These are phyloP conservation scores for Lepidium didymum DNA, from an alignment of 345 rosid species.

Conservation along the genomic window DNA sequence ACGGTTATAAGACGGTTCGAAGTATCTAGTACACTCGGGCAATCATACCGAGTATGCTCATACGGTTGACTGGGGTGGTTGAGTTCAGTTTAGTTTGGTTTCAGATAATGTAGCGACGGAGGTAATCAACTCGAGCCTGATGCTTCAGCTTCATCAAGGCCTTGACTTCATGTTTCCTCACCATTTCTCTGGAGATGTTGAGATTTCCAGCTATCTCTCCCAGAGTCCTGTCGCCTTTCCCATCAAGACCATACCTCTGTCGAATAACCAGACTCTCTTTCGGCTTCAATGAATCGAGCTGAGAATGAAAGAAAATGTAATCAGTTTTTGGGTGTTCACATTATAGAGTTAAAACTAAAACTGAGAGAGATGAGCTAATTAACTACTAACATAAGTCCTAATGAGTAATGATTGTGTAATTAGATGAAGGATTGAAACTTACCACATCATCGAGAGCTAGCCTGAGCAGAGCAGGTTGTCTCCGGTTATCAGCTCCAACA, in stretches of 20 bases:
- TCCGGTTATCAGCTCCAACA: constrained; percentile 54
- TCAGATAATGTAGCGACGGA: constrained; percentile 64
- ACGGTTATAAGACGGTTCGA: not conserved
- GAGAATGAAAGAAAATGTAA: constrained; percentile 2
- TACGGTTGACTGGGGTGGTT: not conserved
- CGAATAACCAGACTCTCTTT: constrained; percentile 93
- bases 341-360: not conserved
- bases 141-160: constrained; percentile 97
- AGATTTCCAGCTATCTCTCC: constrained; percentile 93
- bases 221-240: constrained; percentile 85
- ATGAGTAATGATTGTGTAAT: not conserved
- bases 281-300: constrained; percentile 89
- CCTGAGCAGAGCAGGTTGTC: constrained; percentile 84
- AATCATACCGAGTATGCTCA: not conserved
- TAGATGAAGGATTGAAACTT: constrained; percentile 3
- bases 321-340: not conserved
- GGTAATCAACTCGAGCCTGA: constrained; percentile 80
- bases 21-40: not conserved
- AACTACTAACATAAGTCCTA: not conserved
- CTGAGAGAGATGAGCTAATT: not conserved
- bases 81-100: not conserved
- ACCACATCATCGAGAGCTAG: constrained; percentile 99
- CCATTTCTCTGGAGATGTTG: constrained; percentile 96
- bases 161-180: constrained; percentile 90
- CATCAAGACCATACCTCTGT: constrained; percentile 90